These are phyloP conservation scores for Brassica incana DNA, from an alignment of 345 rosid genomes.

Conservation along the genomic window DNA sequence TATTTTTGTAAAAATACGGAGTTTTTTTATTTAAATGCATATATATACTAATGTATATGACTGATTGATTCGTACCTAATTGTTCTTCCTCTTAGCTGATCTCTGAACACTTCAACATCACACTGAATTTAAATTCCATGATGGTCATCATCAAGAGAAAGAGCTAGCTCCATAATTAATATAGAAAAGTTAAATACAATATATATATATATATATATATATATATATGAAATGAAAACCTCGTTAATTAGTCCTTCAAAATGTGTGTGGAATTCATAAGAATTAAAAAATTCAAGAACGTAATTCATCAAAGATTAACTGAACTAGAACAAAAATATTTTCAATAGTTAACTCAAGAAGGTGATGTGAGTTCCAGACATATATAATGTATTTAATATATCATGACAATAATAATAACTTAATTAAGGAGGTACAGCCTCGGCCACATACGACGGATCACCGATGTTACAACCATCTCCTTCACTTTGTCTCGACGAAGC, in stretches of 20 bases:
- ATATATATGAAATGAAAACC: neutral
- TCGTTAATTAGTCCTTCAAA: neutral
- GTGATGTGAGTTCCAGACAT: conserved; percentile 11
- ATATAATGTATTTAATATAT: neutral
- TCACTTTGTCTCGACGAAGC: conserved; percentile 28
- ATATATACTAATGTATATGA: neutral
- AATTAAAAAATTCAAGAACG: conserved; percentile 3
- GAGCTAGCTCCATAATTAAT: neutral
- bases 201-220: neutral
- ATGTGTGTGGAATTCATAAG: conserved; percentile 3
- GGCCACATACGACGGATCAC: conserved; percentile 21
- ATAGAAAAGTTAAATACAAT: neutral
- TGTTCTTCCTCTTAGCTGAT: neutral
- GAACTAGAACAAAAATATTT: neutral
- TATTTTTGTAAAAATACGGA: neutral
- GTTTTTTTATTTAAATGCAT: neutral
- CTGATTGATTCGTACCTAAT: conserved; percentile 2
- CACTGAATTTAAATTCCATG: neutral
- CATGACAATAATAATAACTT: neutral
- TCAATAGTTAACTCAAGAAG: conserved; percentile 8
- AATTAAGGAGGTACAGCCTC: conserved; percentile 31
- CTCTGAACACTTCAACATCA: neutral
- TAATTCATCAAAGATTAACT: conserved; percentile 7
- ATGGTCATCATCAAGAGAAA: neutral
- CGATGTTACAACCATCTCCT: conserved; percentile 23